phyloP scores from a whole-genome alignment of 306 rosid species.

The Cucurbita maxima region DNA sequence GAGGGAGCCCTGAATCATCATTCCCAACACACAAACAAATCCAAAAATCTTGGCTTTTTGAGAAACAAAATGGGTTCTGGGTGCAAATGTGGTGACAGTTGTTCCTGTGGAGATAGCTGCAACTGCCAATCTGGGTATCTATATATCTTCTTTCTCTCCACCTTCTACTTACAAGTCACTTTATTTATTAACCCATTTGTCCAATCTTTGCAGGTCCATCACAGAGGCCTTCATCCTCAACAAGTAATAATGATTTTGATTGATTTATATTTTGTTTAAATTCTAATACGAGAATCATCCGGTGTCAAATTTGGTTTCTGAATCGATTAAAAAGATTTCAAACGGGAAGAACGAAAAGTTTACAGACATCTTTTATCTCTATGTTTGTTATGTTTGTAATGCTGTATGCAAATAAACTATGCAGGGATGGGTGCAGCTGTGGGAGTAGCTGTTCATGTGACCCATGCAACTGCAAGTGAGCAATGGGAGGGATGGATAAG shows the following conservation, averaged over 20 bases:
- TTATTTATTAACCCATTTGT: background rate
- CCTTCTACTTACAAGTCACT: no score
- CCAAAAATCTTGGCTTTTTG: no score
- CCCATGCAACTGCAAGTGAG: slow-evolving; percentile 5
- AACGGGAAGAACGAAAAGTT: no score
- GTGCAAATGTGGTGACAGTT: slow-evolving; percentile 20
- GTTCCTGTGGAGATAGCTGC: slow-evolving; percentile 28
- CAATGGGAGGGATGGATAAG: background rate
- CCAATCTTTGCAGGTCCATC: background rate
- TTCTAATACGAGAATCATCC: no score
- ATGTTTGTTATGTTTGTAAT: no score
- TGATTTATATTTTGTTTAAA: background rate
- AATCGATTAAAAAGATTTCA: no score
- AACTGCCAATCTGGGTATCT: slow-evolving; percentile 13
- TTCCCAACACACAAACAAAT: no score
- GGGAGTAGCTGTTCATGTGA: slow-evolving; percentile 1
- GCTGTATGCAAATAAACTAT: background rate
- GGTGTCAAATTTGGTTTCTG: no score
- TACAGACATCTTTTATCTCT: no score
- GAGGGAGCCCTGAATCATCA: no score
- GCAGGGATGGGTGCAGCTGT: background rate
- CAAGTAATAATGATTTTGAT: background rate
- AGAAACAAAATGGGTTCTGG: background rate
- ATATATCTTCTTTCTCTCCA: background rate
- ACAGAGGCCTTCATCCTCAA: background rate